A percentile compares a stretch with the other conserved stretches of the same genome.
Conservation (phyloP, 345 rosid species). For the Dipteronia dyeriana region DNA sequence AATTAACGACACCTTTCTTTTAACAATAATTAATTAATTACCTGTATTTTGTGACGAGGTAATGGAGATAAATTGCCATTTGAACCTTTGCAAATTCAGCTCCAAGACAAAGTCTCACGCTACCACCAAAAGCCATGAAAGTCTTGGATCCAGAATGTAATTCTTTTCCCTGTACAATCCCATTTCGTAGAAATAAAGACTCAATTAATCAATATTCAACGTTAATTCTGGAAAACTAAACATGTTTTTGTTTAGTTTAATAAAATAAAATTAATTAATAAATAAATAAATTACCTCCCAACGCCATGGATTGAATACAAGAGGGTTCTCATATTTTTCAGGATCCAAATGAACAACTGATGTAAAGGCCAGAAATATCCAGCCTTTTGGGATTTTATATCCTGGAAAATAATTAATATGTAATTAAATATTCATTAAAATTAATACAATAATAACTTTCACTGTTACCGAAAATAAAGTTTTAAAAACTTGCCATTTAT, state of each 20-base stretch:
- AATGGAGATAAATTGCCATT: conserved; percentile 30
- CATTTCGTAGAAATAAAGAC: too few relatives aligned
- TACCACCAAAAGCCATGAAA: conserved; percentile 31
- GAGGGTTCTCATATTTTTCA: conserved; percentile 19
- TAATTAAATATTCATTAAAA: too few relatives aligned
- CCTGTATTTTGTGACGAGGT: conserved; percentile 27
- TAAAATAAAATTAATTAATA: too few relatives aligned
- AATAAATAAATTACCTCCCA: conserved; percentile 26
- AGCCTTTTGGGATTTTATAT: conserved; percentile 39
- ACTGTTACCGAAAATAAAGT: too few relatives aligned
- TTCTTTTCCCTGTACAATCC: background rate
- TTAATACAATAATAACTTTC: too few relatives aligned
- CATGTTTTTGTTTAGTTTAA: too few relatives aligned
- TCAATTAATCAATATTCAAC: too few relatives aligned
- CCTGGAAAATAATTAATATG: conserved; percentile 22
- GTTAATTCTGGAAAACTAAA: too few relatives aligned
- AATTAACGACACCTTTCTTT: too few relatives aligned
- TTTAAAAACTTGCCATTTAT: conserved; percentile 30
- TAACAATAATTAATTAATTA: background rate
- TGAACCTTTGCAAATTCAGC: conserved; percentile 24
- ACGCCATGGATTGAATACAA: conserved; percentile 34
- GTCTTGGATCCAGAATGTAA: conserved; percentile 22
- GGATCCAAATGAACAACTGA: conserved; percentile 28
- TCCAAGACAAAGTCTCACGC: conserved; percentile 28
- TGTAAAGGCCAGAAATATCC: conserved; percentile 23